Base-by-base conservation (phyloP, 2,329 filamentous ascomycete genomes). In the Pseudocercospora cruenta region DNA sequence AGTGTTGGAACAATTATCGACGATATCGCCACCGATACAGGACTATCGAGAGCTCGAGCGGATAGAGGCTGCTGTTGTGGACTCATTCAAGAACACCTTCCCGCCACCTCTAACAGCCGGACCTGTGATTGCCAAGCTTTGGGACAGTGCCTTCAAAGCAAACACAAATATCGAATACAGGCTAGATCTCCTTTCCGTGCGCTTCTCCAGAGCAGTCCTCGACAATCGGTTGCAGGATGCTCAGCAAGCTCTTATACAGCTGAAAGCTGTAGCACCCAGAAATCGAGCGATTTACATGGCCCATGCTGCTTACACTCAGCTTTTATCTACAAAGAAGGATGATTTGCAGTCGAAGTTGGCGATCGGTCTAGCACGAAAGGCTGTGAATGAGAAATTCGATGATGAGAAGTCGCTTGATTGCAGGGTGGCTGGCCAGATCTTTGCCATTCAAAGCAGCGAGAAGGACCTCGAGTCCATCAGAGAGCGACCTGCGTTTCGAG, bases 261-360 rank as follows among this genome's bases (percentile, higher is more conserved):
- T 77, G 58, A 78, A 78, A 60, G 70, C 69, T 10, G 60, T 74
- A 7, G 31, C 72, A 58, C 75, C 76, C 0, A 70, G 69, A 60
- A 74, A 78, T 62, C 67, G 74, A 12, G 65, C 69, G 6, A 65
- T 76, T 21, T 77, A 77, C 64, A 73, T 78, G 70, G 77, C 77
- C 2, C 77, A 78, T 66, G 75, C 72, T 16, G 75, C 70, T 21
- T 69, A 76, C n/a, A 77, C 75, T 31, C 74, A 77, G 57, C 60
- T 77, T 55, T 57, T 77, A 21, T 75, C 74, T 6, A 70, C 58
- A 5, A 55, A 60, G 22, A 72, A 73, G 19, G 76, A 73, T 10
- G 76, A 77, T 59, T 39, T 77, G 26, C 71, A 72, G 45, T 69
- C 72, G 3, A 60, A 71, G 45, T 66, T 77, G 21, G 75, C 75